These are phyloP conservation scores for Yamadazyma akitaensis DNA, from an alignment of 805 yeast genomes.

Conservation along the genomic window DNA sequence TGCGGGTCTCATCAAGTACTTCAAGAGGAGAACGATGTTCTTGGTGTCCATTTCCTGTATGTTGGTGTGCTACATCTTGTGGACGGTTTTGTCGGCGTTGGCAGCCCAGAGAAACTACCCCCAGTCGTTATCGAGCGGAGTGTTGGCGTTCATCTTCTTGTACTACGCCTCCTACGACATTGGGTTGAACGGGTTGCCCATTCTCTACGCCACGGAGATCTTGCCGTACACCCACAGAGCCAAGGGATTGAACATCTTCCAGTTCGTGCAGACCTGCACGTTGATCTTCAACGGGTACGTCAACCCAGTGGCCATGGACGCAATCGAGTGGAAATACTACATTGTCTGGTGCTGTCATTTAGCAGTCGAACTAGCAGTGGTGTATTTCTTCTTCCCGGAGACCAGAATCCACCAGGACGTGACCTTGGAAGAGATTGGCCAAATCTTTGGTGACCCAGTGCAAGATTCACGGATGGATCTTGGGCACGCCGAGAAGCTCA, in stretches of 20 bases:
- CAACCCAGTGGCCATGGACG: slow-evolving; percentile 39
- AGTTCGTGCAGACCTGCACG: slow-evolving; percentile 17
- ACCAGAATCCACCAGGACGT: slow-evolving; percentile 31
- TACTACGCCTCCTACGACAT: slow-evolving; percentile 21
- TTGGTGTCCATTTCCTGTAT: slow-evolving; percentile 22
- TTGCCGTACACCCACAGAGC: slow-evolving; percentile 39
- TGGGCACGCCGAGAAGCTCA: background rate
- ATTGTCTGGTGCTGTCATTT: slow-evolving; percentile 35
- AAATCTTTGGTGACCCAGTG: slow-evolving; percentile 37
- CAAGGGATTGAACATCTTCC: slow-evolving; percentile 36
- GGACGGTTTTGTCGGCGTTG: slow-evolving; percentile 24
- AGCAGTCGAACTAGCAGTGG: slow-evolving; percentile 27
- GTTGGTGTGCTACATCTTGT: slow-evolving; percentile 23
- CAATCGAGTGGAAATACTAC: slow-evolving; percentile 43
- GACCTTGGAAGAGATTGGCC: slow-evolving; percentile 43
- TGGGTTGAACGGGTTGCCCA: slow-evolving; percentile 46
- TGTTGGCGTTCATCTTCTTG: slow-evolving; percentile 24
- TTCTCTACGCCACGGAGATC: slow-evolving; percentile 43
- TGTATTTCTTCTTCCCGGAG: slow-evolving; percentile 38
- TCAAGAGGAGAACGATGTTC: slow-evolving; percentile 29
- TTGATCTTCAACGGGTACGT: slow-evolving; percentile 28
- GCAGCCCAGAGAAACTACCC: slow-evolving; percentile 19
- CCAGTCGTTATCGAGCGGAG: slow-evolving; percentile 15
- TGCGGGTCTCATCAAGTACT: slow-evolving; percentile 15
- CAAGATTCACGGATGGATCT: slow-evolving; percentile 1